These are phyloP conservation scores for Cryptococcus depauperatus DNA, from an alignment of 1,284 basidiomycete species.

Conservation along the genomic window DNA sequence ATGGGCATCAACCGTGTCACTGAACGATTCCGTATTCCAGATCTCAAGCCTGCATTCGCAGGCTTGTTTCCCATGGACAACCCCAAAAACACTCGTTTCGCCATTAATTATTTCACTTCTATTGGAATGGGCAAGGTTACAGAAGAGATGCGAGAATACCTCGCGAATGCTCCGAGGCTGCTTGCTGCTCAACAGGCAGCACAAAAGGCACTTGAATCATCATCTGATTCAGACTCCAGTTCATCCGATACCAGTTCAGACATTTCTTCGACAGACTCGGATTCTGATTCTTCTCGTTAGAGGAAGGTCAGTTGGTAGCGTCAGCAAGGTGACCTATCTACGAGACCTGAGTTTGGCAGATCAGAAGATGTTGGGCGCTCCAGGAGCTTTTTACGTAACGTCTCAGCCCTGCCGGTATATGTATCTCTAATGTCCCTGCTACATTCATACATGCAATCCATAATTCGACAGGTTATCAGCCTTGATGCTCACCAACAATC, in stretches of 20 bases:
- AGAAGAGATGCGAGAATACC: constrained; percentile 91
- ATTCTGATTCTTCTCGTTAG: no score
- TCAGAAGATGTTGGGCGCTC: no score
- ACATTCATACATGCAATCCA: no score
- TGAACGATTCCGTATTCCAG: constrained; percentile 78
- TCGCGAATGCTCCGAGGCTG: constrained; percentile 84
- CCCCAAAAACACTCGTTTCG: constrained; percentile 92
- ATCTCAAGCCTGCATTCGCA: constrained; percentile 63
- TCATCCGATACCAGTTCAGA: constrained; percentile 45
- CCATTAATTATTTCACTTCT: constrained; percentile 97
- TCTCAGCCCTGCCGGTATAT: no score
- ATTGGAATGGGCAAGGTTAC: constrained; percentile 84
- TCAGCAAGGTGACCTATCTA: no score
- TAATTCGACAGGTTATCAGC: no score
- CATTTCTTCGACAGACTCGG: constrained; percentile 21
- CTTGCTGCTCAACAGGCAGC: constrained; percentile 88
- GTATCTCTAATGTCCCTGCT: no score
- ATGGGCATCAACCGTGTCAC: constrained; percentile 78
- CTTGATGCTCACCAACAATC: no score
- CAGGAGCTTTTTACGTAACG: no score
- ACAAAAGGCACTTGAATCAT: constrained; percentile 53
- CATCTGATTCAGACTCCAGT: constrained; percentile 44
- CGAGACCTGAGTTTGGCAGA: no score
- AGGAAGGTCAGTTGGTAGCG: no score
- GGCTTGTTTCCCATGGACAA: constrained; percentile 94